These are phyloP conservation scores for Flaveria sonorensis DNA, from an alignment of 129 eudicot genomes.

Conservation along the genomic window DNA sequence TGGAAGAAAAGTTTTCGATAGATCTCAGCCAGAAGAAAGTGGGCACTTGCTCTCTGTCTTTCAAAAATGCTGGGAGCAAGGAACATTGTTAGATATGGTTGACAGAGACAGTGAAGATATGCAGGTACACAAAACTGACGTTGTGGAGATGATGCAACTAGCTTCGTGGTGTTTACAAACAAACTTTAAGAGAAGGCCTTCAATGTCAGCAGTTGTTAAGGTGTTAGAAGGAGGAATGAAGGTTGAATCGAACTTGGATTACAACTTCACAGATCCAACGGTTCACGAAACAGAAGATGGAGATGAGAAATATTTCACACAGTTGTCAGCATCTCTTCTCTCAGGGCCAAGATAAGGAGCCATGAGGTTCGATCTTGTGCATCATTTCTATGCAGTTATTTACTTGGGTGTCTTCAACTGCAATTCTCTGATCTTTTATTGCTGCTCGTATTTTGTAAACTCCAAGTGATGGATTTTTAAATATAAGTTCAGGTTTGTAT, in stretches of 20 bases:
- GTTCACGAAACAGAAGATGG: neutral
- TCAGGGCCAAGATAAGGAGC: neutral
- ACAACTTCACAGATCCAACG: constrained; percentile 1
- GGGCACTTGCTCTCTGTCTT: constrained; percentile 30
- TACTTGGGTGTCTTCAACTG: too few relatives aligned
- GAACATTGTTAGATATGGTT: constrained; percentile 29
- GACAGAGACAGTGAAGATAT: constrained; percentile 24
- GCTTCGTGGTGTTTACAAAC: constrained; percentile 1
- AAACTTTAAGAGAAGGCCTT: neutral
- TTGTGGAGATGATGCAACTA: neutral
- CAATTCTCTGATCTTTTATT: too few relatives aligned
- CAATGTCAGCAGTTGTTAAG: constrained; percentile 28
- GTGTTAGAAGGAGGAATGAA: constrained; percentile 23
- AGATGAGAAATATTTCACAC: neutral
- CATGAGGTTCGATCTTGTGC: neutral
- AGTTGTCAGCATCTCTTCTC: neutral
- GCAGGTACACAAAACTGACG: constrained; percentile 6
- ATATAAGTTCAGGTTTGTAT: too few relatives aligned
- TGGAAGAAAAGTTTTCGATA: constrained; percentile 31
- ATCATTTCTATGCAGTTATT: neutral
- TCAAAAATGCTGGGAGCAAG: constrained; percentile 30
- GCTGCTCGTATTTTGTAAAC: too few relatives aligned
- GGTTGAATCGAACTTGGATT: constrained; percentile 23
- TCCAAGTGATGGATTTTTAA: too few relatives aligned
- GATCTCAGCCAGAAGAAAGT: constrained; percentile 20